Evolutionary conservation across 352 stramenopile genomes (phyloP), one percentile per base, ranked within the genome.

Genomic region (Globisporangium perplexum): DNA sequence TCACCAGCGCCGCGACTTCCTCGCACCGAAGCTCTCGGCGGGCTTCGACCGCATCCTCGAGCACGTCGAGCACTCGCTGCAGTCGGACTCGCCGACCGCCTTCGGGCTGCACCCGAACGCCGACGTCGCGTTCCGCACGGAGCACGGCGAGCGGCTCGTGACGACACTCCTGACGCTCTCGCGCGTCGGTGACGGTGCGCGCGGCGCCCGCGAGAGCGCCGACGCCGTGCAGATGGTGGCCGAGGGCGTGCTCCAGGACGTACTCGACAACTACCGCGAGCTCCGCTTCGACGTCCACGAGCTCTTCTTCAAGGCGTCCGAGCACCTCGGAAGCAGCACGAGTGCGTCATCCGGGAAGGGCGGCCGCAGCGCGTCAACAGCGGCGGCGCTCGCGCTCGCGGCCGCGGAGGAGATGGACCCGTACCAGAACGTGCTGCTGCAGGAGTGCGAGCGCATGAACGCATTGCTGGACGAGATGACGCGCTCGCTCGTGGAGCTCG

Each of bases 71-170:
- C 54, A 60, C 5, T 68, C 73, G n/a, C 63, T 97, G n/a, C 38
- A 76, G 30, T 85, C 74, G 36, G 91, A 98, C 41, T 85, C 84
- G 1, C 89, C 91, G 0, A 73, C 83, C 11, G 87, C 88, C 3
- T 97, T 98, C 72, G 90, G 90, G 0, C 44, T 98, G 42, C 91
- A 98, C 53, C 86, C 91, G n/a, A 98, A 98, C 64, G 87, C 90
- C 7, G 90, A 97, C 60, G 93, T 98, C 15, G 84, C 82, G 18
- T 98, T 97, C 59, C 83, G 88, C 22, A 98, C 89, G 12, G 73
- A 90, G 11, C 74, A 80, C 39, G 88, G 84, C 0, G 83, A 96
- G 22, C 67, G 72, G 10, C 62, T 97, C 22, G 69, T 97, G 39
- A 60, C 79, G 53, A 79, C 83, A 12, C 81, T 96, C 38, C 43